Percentiles rank a stretch among this genome's conserved stretches.
These are phyloP conservation scores for Erodium chrysanthum DNA, from an alignment of 441 rosid species.

Conservation along the genomic window DNA sequence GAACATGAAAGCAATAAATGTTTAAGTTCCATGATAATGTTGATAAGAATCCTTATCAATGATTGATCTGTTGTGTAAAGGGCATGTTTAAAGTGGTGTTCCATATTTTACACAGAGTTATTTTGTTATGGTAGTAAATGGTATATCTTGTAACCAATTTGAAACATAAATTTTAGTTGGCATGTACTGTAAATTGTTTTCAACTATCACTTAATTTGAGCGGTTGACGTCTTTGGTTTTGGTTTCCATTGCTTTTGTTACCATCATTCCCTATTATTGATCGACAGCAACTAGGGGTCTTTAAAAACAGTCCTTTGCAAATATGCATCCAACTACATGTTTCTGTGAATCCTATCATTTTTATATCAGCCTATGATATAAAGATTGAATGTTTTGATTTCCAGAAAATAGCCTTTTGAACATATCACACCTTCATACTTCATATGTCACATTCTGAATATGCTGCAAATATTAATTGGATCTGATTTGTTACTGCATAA, in stretches of 20 bases:
- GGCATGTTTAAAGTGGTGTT: background rate
- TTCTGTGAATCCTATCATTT: background rate
- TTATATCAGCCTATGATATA: too few relatives aligned
- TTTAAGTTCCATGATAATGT: background rate
- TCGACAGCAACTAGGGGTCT: background rate
- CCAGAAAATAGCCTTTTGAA: background rate
- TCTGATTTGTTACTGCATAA: background rate
- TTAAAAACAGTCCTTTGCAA: background rate
- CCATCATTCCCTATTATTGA: background rate
- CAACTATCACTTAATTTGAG: background rate
- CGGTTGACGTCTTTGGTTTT: background rate
- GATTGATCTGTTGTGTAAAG: background rate
- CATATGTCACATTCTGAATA: background rate
- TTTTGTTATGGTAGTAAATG: background rate
- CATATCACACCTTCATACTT: background rate
- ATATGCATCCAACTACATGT: background rate
- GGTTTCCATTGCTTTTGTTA: constrained; percentile 4
- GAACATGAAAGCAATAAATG: background rate
- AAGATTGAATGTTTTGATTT: background rate
- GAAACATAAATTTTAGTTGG: too few relatives aligned
- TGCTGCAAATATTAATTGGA: background rate
- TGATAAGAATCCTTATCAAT: background rate
- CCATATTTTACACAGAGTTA: background rate
- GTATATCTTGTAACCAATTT: too few relatives aligned
- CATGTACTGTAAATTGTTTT: too few relatives aligned